Conservation (phyloP, 257 asterid species). For the Solanum sitiens region DNA sequence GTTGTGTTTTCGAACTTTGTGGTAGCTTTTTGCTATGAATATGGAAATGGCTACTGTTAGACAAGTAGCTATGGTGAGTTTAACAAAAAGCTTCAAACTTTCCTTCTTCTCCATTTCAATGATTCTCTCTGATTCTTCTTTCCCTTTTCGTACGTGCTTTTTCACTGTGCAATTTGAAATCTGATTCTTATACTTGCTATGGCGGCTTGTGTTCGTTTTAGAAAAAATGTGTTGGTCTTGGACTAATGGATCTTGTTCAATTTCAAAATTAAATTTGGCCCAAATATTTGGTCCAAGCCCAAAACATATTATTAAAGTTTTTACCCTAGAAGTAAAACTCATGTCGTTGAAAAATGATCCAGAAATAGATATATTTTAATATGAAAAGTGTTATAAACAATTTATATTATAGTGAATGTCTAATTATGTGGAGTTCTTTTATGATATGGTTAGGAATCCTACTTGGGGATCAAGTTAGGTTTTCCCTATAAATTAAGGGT, state of each 20-base stretch:
- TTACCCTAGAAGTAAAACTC: neutral
- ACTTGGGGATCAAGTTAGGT: no score
- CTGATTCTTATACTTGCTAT: neutral
- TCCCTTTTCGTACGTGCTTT: neutral
- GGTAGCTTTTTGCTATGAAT: constrained; percentile 20
- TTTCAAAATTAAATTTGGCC: neutral
- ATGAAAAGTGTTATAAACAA: no score
- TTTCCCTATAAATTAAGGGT: no score
- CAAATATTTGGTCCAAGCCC: neutral
- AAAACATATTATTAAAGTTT: neutral
- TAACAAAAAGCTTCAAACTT: constrained; percentile 27
- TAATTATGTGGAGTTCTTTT: no score
- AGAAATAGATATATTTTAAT: no score
- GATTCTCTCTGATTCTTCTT: neutral
- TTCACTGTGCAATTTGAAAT: neutral
- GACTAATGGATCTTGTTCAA: neutral
- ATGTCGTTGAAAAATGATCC: neutral
- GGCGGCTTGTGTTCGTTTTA: neutral
- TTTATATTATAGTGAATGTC: no score
- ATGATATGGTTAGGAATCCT: no score
- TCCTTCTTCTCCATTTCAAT: constrained; percentile 20
- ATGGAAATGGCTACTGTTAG: constrained; percentile 47
- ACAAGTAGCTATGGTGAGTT: constrained; percentile 35
- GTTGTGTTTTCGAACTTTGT: constrained; percentile 11
- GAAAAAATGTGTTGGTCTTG: neutral